Evolutionary conservation across 176 grass and related monocot species (phyloP).

Genomic region (Musa troglodytarum): DNA sequence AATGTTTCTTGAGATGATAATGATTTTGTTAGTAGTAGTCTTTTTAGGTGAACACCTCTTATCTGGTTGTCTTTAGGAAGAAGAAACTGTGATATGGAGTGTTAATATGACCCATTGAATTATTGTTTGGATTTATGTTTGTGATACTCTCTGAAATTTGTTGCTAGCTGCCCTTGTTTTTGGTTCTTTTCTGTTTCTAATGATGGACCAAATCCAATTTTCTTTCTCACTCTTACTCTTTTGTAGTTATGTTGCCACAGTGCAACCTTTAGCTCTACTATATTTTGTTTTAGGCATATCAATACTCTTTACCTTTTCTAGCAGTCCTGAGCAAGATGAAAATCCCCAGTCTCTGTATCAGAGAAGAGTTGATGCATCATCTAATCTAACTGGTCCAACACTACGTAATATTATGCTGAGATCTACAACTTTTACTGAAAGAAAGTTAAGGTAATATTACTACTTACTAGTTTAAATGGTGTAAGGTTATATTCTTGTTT

Average conservation of each 20-base stretch:
- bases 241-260: background rate
- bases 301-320: slow-evolving; percentile 10
- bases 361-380: slow-evolving; percentile 77
- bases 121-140: no score
- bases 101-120: no score
- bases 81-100: no score
- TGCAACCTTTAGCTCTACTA: background rate
- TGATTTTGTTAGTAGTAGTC: no score
- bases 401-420: slow-evolving; percentile 71
- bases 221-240: background rate
- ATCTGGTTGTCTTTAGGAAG: no score
- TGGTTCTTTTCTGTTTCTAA: background rate
- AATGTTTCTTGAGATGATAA: no score
- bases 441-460: slow-evolving; percentile 72
- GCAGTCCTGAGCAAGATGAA: slow-evolving; percentile 62
- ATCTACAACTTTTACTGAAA: slow-evolving; percentile 91
- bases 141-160: no score
- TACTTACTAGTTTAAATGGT: background rate
- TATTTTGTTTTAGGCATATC: background rate
- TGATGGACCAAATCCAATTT: background rate
- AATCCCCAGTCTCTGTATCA: slow-evolving; percentile 45
- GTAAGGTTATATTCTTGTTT: background rate
- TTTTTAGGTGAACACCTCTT: no score
- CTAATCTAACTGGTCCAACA: slow-evolving; percentile 67
- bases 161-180: background rate